Percentiles rank a stretch among this genome's conserved stretches.
These are phyloP conservation scores for Zygotorulaspora danielsina DNA, from an alignment of 805 yeast species.

Conservation along the genomic window DNA sequence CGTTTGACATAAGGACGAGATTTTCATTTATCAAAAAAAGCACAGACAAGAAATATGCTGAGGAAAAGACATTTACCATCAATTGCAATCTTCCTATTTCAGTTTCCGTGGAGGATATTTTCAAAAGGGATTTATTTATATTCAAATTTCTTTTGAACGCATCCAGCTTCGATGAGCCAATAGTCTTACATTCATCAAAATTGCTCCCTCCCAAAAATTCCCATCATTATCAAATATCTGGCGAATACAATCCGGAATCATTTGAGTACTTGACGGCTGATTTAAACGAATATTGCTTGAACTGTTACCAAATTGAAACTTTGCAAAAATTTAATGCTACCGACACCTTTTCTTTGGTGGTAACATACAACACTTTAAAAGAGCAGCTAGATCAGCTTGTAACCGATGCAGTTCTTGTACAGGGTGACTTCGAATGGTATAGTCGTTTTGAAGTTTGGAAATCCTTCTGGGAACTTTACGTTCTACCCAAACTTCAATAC, in stretches of 20 bases:
- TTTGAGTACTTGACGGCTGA: constrained; percentile 22
- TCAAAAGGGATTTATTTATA: constrained; percentile 25
- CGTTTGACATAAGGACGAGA: constrained; percentile 18
- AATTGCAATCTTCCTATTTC: constrained; percentile 28
- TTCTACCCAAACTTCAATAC: constrained; percentile 23
- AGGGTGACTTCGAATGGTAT: constrained; percentile 28
- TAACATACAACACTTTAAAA: constrained; percentile 26
- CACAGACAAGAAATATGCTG: constrained; percentile 15
- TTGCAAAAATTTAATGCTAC: constrained; percentile 14
- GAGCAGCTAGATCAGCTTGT: constrained; percentile 28
- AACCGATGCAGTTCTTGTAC: constrained; percentile 26
- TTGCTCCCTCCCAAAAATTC: constrained; percentile 11
- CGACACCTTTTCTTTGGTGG: constrained; percentile 24
- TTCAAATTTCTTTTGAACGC: constrained; percentile 32
- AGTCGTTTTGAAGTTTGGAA: constrained; percentile 24
- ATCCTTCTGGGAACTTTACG: constrained; percentile 23
- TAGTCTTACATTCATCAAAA: constrained; percentile 21
- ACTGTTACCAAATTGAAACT: constrained; percentile 25
- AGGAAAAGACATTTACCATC: constrained; percentile 12
- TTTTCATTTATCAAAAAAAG: constrained; percentile 13
- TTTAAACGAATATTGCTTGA: constrained; percentile 23
- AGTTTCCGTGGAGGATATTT: constrained; percentile 35
- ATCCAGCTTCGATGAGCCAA: constrained; percentile 24
- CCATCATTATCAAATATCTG: constrained; percentile 19
- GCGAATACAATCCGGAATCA: constrained; percentile 19